Conservation (phyloP, 148 eudicot genomes). For the Cornus controversa region DNA sequence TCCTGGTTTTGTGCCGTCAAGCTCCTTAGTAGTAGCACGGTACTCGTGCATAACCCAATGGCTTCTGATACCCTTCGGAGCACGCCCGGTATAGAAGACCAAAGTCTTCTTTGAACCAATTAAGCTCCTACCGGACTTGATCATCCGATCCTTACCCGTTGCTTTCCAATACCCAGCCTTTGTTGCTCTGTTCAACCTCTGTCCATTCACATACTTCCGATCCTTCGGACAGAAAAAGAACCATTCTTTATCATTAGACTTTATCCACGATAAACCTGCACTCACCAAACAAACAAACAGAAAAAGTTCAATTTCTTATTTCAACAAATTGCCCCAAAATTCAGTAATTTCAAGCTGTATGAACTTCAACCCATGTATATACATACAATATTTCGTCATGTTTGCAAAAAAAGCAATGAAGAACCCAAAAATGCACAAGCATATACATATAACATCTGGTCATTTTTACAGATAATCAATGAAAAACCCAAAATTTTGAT, state of each 20-base stretch:
- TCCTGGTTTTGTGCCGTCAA: conserved; percentile 86
- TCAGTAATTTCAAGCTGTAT: background rate
- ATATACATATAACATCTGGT: too few species aligned
- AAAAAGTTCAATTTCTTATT: background rate
- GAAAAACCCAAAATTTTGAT: too few species aligned
- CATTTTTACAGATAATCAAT: too few species aligned
- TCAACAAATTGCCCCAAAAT: background rate
- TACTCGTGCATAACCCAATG: conserved; percentile 98
- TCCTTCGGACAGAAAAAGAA: conserved; percentile 93
- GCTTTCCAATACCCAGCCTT: conserved; percentile 94
- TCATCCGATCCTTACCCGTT: conserved; percentile 86
- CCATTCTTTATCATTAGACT: conserved; percentile 79
- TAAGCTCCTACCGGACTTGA: conserved; percentile 41
- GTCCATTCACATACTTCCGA: conserved; percentile 87
- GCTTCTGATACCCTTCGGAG: conserved; percentile 83
- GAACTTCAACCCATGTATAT: background rate
- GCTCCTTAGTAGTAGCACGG: conserved; percentile 62
- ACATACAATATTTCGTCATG: too few species aligned
- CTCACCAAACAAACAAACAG: conserved; percentile 1
- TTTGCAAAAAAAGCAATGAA: too few species aligned
- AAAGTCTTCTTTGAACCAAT: conserved; percentile 96
- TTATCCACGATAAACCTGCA: conserved; percentile 70
- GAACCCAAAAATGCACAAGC: too few species aligned
- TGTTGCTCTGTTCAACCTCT: conserved; percentile 85
- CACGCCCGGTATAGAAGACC: conserved; percentile 85